Percentiles rank a stretch among this genome's conserved stretches.
Conservation (phyloP, 208 protist genomes). For the Naegleria lovaniensis region DNA sequence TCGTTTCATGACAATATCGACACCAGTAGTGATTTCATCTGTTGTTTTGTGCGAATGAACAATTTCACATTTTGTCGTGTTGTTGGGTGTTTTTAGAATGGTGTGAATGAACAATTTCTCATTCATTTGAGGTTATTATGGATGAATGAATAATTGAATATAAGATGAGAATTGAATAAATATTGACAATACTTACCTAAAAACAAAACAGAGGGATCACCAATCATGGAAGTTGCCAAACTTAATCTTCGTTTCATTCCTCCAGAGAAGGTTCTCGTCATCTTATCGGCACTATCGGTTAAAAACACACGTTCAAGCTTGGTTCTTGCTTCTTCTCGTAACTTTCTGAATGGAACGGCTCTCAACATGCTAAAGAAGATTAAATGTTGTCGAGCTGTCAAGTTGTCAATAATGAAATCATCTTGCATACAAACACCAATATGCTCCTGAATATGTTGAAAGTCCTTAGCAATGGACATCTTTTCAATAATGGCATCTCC, state of each 20-base stretch:
- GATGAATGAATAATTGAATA: slow-evolving; percentile 30
- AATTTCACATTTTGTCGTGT: too few species aligned
- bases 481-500: slow-evolving; percentile 55
- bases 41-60: too few species aligned
- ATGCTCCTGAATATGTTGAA: slow-evolving; percentile 43
- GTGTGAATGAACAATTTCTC: too few species aligned
- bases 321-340: slow-evolving; percentile 50
- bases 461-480: slow-evolving; percentile 52
- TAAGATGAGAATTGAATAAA: background rate
- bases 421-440: slow-evolving; percentile 46
- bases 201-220: slow-evolving; percentile 32
- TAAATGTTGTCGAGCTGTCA: slow-evolving; percentile 43
- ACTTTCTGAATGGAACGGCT: slow-evolving; percentile 14
- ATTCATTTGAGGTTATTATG: slow-evolving; percentile 17
- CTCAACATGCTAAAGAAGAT: slow-evolving; percentile 33
- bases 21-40: slow-evolving; percentile 45
- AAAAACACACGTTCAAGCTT: slow-evolving; percentile 56
- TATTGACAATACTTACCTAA: background rate
- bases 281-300: slow-evolving; percentile 36
- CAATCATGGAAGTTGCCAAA: slow-evolving; percentile 46
- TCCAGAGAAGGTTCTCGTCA: slow-evolving; percentile 42
- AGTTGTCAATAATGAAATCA: slow-evolving; percentile 41
- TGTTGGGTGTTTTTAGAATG: too few species aligned
- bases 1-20: slow-evolving; percentile 29
- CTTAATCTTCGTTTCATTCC: slow-evolving; percentile 44